A percentile compares a stretch with the other conserved stretches of the same genome.
Evolutionary conservation across 164 flowering plant species (phyloP).

Genomic region (Hamamelis virginiana): DNA sequence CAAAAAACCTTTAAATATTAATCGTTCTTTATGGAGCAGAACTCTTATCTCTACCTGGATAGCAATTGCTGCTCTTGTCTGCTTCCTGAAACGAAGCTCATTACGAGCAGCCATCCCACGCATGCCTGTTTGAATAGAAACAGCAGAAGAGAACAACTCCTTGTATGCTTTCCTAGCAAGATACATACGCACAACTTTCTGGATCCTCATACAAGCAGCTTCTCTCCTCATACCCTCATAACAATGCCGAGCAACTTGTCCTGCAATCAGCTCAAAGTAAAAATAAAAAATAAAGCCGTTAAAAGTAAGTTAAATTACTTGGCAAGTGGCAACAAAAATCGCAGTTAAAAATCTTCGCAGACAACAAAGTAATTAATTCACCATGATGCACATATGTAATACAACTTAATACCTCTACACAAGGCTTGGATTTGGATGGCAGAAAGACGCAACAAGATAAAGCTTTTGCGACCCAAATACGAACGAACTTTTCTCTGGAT

Average conservation of each 20-base stretch:
- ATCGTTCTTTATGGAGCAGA: not conserved
- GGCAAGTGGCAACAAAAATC: not conserved
- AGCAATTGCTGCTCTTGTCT: constrained; percentile 38
- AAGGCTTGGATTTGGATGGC: constrained; percentile 50
- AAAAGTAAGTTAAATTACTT: not conserved
- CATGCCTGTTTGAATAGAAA: constrained; percentile 42
- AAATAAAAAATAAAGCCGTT: not conserved
- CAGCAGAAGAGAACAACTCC: constrained; percentile 33
- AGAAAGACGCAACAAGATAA: constrained; percentile 35
- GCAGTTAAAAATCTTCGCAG: not conserved
- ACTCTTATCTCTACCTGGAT: constrained; percentile 40
- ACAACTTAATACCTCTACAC: constrained; percentile 48
- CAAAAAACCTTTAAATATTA: not conserved
- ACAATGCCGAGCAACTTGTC: constrained; percentile 36
- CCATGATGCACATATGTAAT: not conserved
- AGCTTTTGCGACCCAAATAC: constrained; percentile 40
- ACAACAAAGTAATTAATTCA: not conserved
- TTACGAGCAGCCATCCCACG: constrained; percentile 49
- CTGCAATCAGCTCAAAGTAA: constrained; percentile 24
- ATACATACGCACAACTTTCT: constrained; percentile 35
- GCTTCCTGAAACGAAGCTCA: constrained; percentile 39
- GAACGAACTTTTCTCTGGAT: constrained; percentile 57
- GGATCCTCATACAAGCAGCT: constrained; percentile 44
- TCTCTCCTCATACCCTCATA: constrained; percentile 43
- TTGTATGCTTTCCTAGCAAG: constrained; percentile 34